Evolutionary conservation across 805 yeast genomes (phyloP).

Genomic region (Allodekkera sacchari): DNA sequence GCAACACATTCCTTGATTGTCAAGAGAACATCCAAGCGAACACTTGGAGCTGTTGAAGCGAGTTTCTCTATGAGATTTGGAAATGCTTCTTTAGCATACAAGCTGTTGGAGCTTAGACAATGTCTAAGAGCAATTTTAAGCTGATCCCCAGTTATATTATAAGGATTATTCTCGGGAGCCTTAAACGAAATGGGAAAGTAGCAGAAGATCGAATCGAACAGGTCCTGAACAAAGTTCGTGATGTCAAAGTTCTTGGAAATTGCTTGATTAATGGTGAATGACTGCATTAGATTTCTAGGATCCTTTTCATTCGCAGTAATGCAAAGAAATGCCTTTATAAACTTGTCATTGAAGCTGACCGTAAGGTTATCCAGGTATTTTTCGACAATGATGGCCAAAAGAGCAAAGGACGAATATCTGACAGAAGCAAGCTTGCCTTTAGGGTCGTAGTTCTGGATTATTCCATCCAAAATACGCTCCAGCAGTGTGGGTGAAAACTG

Average conservation of each 20-base stretch:
- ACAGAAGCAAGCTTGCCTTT: constrained; percentile 51
- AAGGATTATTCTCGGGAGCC: constrained; percentile 87
- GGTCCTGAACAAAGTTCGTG: constrained; percentile 42
- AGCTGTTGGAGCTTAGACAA: constrained; percentile 53
- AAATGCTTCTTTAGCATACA: constrained; percentile 65
- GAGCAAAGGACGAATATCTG: constrained; percentile 49
- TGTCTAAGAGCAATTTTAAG: constrained; percentile 53
- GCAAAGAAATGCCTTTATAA: constrained; percentile 51
- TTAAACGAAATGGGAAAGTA: constrained; percentile 94
- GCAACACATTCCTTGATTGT: constrained; percentile 53
- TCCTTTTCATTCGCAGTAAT: constrained; percentile 87
- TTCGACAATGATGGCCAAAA: constrained; percentile 32
- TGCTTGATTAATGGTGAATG: constrained; percentile 47
- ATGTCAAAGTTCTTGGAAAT: constrained; percentile 39
- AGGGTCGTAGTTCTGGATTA: constrained; percentile 41
- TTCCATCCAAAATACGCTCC: constrained; percentile 28
- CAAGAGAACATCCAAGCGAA: constrained; percentile 63
- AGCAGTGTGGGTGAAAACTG: constrained; percentile 33
- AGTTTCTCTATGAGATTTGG: constrained; percentile 75
- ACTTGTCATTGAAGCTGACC: constrained; percentile 28
- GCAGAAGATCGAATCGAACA: constrained; percentile 87
- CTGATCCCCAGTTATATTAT: constrained; percentile 67
- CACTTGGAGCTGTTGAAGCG: constrained; percentile 55
- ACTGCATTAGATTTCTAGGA: constrained; percentile 73
- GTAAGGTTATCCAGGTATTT: constrained; percentile 18